Evolutionary conservation across 1,284 basidiomycete species (phyloP), one percentile per base, ranked within the genome.

Genomic region (Cystobasidium slooffiae): DNA sequence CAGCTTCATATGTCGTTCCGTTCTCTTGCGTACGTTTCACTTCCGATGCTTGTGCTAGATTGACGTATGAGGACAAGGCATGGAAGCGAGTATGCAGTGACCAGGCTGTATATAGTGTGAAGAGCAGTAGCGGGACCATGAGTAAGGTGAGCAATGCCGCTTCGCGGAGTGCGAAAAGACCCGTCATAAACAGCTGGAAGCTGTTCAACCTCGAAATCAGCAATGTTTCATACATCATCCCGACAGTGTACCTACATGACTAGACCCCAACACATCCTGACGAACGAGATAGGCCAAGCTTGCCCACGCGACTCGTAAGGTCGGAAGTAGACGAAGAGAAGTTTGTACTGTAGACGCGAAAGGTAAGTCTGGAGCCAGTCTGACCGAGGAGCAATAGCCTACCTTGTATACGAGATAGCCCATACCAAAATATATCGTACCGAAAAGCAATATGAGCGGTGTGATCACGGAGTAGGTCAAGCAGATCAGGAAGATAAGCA

Each of bases 391-490:
- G 91, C 80, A 97, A 97, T 1, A 97, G 85, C 97, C 96, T 84
- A 97, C 97, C 85, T 99, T 99, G 87, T 96, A 97, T 3, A 97
- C 94, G 5, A 97, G 86, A 46, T 83, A 99, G 1, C 88, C 93
- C 65, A 92, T 85, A 10, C 93, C 95, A 81, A 99, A 99, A 83
- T 99, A 99, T 51, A 96, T 84, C 0, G 94, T 91, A 9, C 94
- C 94, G 80, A 99, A 99, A 24, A 97, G 87, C 68, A 97, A 86
- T 80, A 99, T 97, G 74, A 97, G 86, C 0, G 96, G 96, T 76
- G 94, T 92, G 10, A 97, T 92, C 77, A 99, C 91, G 81, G 93
- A 94, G 85, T 98, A 99, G 31, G 97, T 86, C 78, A 99, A 85
- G 24, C 92, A 94, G 80, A 99, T 91, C 69, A 94, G 92, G 83